Conservation (phyloP, 148 eudicot species). For the Fallopia convolvulus region DNA sequence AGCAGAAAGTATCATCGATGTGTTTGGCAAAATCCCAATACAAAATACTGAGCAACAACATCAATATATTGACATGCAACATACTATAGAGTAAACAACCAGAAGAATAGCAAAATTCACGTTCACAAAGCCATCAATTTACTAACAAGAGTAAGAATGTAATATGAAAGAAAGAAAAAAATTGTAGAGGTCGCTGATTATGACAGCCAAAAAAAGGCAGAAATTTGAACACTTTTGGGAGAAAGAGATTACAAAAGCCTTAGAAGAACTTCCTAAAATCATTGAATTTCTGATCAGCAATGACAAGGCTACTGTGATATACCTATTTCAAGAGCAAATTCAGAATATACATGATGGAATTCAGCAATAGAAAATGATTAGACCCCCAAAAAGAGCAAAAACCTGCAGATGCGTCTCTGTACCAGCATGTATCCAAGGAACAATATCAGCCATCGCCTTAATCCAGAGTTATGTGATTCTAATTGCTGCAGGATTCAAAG, state of each 20-base stretch:
- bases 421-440: conserved; percentile 19
- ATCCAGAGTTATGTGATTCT: background rate
- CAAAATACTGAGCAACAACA: background rate
- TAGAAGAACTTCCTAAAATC: conserved; percentile 16
- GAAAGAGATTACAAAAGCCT: conserved; percentile 33
- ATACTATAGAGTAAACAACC: background rate
- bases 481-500: background rate
- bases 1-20: background rate
- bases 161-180: background rate
- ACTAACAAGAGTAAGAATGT: background rate
- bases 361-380: conserved; percentile 15
- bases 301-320: conserved; percentile 25
- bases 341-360: conserved; percentile 41
- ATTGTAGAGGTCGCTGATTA: background rate
- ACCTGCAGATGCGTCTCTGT: conserved; percentile 50
- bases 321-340: conserved; percentile 29
- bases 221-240: conserved; percentile 23
- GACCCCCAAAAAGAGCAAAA: conserved; percentile 8
- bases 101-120: background rate
- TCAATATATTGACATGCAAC: background rate
- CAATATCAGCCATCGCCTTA: background rate
- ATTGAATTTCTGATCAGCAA: conserved; percentile 19
- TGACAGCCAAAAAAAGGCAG: conserved; percentile 22
- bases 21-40: background rate
- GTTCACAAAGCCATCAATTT: background rate